Conservation (phyloP, 305 asterid genomes). For the Andrographis paniculata region DNA sequence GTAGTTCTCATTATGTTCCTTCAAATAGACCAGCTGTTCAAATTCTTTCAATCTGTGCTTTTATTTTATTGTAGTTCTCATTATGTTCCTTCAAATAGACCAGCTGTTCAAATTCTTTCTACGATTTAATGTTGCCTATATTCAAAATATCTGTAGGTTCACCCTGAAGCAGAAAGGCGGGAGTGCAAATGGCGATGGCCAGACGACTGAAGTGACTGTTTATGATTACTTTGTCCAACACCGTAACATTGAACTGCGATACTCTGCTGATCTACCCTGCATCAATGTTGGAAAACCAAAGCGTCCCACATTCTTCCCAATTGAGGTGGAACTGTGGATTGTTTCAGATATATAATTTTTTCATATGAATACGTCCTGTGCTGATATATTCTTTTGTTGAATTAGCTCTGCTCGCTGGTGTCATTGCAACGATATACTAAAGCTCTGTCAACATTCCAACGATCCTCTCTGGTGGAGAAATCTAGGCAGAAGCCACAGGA, state of each 20-base stretch:
- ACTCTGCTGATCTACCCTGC: constrained; percentile 63
- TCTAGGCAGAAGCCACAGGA: constrained; percentile 84
- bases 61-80: neutral
- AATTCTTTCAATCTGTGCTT: neutral
- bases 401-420: constrained; percentile 44
- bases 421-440: constrained; percentile 68
- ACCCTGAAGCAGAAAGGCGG: constrained; percentile 28
- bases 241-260: constrained; percentile 39
- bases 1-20: neutral
- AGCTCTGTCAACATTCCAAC: constrained; percentile 54
- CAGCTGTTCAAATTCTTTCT: neutral
- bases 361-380: too few relatives aligned
- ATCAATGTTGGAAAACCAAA: constrained; percentile 57
- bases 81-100: neutral
- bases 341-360: neutral
- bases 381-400: neutral
- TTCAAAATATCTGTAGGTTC: constrained; percentile 36
- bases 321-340: constrained; percentile 39
- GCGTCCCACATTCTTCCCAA: constrained; percentile 48
- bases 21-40: neutral
- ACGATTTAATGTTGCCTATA: constrained; percentile 8
- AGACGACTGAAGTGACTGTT: constrained; percentile 40
- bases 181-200: constrained; percentile 29
- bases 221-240: constrained; percentile 59
- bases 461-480: constrained; percentile 73